Conservation (phyloP, 1,139 yeast species). For the Suhomyces ambrosiae region DNA sequence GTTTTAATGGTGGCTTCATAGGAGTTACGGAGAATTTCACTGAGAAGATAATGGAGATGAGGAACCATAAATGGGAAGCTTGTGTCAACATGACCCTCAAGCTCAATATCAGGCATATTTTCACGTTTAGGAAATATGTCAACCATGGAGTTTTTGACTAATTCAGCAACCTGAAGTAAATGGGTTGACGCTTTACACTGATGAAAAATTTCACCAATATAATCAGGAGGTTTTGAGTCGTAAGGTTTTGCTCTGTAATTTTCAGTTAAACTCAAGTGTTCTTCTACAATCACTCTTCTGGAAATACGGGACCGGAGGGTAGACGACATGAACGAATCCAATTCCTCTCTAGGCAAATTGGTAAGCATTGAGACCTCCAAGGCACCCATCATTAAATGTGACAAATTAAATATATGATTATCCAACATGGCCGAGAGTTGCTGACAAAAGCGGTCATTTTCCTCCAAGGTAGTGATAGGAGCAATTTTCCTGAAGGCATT, state of each 20-base stretch:
- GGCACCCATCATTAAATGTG: constrained; percentile 92
- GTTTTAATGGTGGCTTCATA: constrained; percentile 71
- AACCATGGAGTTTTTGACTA: constrained; percentile 46
- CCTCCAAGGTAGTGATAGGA: constrained; percentile 64
- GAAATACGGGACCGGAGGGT: constrained; percentile 84
- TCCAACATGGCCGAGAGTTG: constrained; percentile 66
- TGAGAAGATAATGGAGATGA: constrained; percentile 81
- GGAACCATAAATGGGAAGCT: constrained; percentile 81
- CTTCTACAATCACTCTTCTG: constrained; percentile 87
- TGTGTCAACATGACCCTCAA: constrained; percentile 67
- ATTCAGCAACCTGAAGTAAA: constrained; percentile 53
- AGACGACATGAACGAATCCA: constrained; percentile 75
- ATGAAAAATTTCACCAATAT: constrained; percentile 84
- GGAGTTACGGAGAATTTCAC: constrained; percentile 84
- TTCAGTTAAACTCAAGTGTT: constrained; percentile 77
- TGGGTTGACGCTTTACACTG: constrained; percentile 76
- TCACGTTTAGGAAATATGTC: constrained; percentile 54
- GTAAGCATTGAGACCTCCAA: constrained; percentile 73
- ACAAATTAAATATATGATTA: constrained; percentile 76
- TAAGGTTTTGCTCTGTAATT: constrained; percentile 52
- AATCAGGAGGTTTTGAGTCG: constrained; percentile 59
- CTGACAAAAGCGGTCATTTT: constrained; percentile 71
- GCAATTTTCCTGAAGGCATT: constrained; percentile 79
- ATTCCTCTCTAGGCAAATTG: constrained; percentile 58
- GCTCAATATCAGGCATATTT: constrained; percentile 70